These are phyloP conservation scores for Diaporthe amygdali DNA, from an alignment of 2,329 filamentous ascomycete genomes.

Conservation along the genomic window DNA sequence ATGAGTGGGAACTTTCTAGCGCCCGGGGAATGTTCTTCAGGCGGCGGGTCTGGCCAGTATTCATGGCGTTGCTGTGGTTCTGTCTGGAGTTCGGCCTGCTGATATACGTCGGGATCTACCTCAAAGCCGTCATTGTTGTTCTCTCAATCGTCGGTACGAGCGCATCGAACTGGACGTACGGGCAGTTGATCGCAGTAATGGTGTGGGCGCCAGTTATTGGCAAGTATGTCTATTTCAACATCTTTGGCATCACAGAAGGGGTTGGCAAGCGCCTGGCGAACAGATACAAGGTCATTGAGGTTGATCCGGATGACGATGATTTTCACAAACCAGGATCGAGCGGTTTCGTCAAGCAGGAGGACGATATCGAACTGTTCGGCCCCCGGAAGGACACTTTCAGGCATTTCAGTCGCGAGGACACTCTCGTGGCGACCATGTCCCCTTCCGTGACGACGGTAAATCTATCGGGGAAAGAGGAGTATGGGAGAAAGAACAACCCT, in stretches of 20 bases:
- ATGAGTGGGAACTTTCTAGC: slow-evolving; percentile 15
- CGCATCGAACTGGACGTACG: slow-evolving; percentile 30
- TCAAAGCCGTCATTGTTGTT: slow-evolving; percentile 21
- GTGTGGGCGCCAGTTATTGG: slow-evolving; percentile 32
- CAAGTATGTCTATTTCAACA: slow-evolving; percentile 23
- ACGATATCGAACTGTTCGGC: slow-evolving; percentile 6
- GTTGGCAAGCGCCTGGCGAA: slow-evolving; percentile 20
- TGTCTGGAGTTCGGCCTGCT: slow-evolving; percentile 24
- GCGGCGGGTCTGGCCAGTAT: slow-evolving; percentile 9
- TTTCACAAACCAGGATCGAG: background rate
- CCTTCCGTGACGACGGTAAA: background rate
- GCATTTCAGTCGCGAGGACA: slow-evolving; percentile 11
- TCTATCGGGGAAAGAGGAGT: background rate
- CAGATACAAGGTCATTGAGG: slow-evolving; percentile 21
- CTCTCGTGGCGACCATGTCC: slow-evolving; percentile 13
- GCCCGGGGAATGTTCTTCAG: slow-evolving; percentile 5
- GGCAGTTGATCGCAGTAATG: slow-evolving; percentile 32
- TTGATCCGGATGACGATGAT: background rate
- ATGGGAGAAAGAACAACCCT: slow-evolving; percentile 20
- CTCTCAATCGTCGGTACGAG: slow-evolving; percentile 20
- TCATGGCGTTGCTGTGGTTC: slow-evolving; percentile 14
- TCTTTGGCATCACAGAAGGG: slow-evolving; percentile 21
- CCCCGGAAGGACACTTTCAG: background rate
- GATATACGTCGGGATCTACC: slow-evolving; percentile 24
- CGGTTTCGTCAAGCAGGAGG: background rate